Conservation (phyloP, 2,329 filamentous ascomycete genomes). For the Aspergillus sp. region DNA sequence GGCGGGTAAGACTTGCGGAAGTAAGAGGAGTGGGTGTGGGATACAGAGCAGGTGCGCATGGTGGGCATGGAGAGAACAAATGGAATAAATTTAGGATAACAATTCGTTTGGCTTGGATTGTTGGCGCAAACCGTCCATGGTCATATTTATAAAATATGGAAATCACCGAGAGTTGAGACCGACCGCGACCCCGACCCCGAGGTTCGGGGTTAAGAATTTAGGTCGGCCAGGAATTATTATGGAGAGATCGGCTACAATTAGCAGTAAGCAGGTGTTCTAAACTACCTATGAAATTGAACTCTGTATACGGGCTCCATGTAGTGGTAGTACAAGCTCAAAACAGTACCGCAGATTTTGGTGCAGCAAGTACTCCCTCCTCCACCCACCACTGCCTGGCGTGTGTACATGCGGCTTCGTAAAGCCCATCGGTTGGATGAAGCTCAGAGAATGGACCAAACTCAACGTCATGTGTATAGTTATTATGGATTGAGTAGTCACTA, state of each 20-base stretch:
- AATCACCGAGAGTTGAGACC: neutral
- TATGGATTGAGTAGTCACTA: neutral
- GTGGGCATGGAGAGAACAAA: neutral
- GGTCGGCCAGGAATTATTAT: neutral
- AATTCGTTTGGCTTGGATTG: too few relatives aligned
- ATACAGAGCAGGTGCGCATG: neutral
- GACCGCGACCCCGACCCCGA: neutral
- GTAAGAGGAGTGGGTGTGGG: neutral
- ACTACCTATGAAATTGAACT: neutral
- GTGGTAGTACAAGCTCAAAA: neutral
- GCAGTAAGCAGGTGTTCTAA: neutral
- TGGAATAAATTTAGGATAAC: neutral
- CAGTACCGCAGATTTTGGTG: neutral
- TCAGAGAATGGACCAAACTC: neutral
- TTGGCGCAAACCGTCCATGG: too few relatives aligned
- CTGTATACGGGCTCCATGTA: neutral
- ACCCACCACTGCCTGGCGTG: neutral
- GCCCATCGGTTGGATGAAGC: neutral
- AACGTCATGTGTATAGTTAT: neutral
- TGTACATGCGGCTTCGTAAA: neutral
- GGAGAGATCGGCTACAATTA: neutral
- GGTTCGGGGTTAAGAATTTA: neutral
- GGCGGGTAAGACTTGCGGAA: neutral
- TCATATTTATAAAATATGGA: neutral
- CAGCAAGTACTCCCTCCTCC: neutral